Conservation (phyloP, 345 rosid species). For the Aquilaria yunnanensis region DNA sequence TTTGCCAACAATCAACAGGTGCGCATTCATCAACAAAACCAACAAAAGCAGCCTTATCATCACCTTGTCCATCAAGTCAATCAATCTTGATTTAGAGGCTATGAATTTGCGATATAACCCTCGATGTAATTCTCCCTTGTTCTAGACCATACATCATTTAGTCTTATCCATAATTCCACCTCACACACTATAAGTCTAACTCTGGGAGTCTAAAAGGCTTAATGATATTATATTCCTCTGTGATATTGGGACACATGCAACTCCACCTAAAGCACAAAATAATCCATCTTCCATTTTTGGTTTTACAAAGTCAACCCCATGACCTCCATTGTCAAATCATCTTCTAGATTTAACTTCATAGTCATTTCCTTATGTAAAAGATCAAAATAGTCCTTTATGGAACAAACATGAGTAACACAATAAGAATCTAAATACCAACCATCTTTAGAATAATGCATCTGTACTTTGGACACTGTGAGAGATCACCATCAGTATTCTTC, state of each 20-base stretch:
- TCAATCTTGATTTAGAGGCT: no score
- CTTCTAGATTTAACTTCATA: neutral
- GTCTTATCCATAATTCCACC: neutral
- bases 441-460: no score
- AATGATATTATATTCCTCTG: no score
- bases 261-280: neutral
- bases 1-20: no score
- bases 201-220: neutral
- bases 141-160: neutral
- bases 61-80: no score
- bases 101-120: no score
- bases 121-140: neutral
- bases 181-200: neutral
- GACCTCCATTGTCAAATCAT: neutral
- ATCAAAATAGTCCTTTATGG: neutral
- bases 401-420: no score
- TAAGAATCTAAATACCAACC: no score
- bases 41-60: no score
- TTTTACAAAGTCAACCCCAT: neutral
- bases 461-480: no score
- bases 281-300: neutral
- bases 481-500: no score
- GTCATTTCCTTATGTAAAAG: neutral
- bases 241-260: neutral
- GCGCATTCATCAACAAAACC: no score